Percentiles rank a stretch among this genome's conserved stretches.
phyloP scores from a whole-genome alignment of 2,329 filamentous ascomycete genomes.

The Arachnopeziza araneosa region DNA sequence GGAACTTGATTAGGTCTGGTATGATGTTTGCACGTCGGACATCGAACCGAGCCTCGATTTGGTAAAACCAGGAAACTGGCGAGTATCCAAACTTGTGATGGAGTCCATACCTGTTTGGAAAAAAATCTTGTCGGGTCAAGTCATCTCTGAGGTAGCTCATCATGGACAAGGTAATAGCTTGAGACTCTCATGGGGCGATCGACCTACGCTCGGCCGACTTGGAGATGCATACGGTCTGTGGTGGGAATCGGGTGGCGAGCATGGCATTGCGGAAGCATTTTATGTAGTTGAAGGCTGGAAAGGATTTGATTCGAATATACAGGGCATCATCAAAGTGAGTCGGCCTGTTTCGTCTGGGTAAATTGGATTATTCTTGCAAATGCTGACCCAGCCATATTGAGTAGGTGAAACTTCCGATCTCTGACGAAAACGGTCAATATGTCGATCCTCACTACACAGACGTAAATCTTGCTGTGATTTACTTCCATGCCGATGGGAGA shows the following conservation, averaged over 20 bases:
- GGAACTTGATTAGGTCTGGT: neutral
- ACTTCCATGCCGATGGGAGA: conserved; percentile 5
- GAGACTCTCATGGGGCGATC: conserved; percentile 2
- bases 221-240: conserved; percentile 2
- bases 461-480: conserved; percentile 1
- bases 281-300: conserved; percentile 3
- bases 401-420: neutral
- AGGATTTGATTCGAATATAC: conserved; percentile 2
- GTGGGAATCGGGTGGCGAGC: conserved; percentile 2
- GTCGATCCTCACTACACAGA: conserved; percentile 1
- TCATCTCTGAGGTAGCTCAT: neutral
- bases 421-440: conserved; percentile 2
- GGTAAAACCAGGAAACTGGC: conserved; percentile 5
- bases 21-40: conserved; percentile 2
- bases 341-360: neutral
- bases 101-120: conserved; percentile 1
- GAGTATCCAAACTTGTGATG: conserved; percentile 1
- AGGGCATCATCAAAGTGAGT: neutral
- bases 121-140: conserved; percentile 1
- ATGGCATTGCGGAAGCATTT: conserved; percentile 2
- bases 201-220: neutral
- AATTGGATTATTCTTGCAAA: neutral
- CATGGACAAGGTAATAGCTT: neutral
- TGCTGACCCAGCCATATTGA: neutral
- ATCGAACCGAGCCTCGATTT: conserved; percentile 1